Base-by-base conservation (phyloP, 176 grass and related monocot species). In the Aegilops longissima region DNA sequence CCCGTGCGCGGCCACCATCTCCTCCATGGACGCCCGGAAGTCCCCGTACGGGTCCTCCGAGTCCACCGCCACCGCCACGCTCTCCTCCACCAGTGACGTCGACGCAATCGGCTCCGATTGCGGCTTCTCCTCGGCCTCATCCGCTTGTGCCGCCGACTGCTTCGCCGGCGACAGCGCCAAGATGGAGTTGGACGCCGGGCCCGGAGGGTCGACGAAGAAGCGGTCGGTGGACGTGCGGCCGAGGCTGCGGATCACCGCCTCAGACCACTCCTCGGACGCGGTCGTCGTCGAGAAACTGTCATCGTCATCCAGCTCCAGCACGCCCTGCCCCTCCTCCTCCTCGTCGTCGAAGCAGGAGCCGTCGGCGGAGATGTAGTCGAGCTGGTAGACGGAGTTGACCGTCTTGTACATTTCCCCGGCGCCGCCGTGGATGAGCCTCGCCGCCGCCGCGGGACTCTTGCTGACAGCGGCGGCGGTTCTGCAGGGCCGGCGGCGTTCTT, bases 1-100 rank as follows among this genome's bases (percentile, higher is more conserved):
- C 2, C 92, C 92, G 66, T 98, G 93, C 56, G 92, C 92, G 0
- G 83, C 21, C 76, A 96, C 97, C 97, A 98, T 94, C 89, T 98
- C 97, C 87, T 90, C 89, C 97, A 98, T 98, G 33, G 97, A 98
- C 81, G 73, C 65, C 20, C 87, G 85, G 87, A 98, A 98, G 89
- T 98, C 97, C 7, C 47, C 3, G 86, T 93, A 93, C 40, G 97
- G 97, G 76, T 98, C 97, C 10, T 77, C 79, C 17, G 97, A 96
- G 71, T 98, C 92, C 90, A 98, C 80, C 77, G 97, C 94, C 82
- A 98, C 80, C 77, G 88, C 94, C 51, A 98, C 90, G 93, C 93
- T 96, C 82, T 92, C 93, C 87, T 96, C 87, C 82, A 96, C 93
- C 59, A 88, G 76, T 64, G 84, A 38, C 38, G 49, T 42, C 40